A percentile compares a stretch with the other conserved stretches of the same genome.
Evolutionary conservation across 768 basidiomycete species (phyloP).

Genomic region (Suillus occidentalis): DNA sequence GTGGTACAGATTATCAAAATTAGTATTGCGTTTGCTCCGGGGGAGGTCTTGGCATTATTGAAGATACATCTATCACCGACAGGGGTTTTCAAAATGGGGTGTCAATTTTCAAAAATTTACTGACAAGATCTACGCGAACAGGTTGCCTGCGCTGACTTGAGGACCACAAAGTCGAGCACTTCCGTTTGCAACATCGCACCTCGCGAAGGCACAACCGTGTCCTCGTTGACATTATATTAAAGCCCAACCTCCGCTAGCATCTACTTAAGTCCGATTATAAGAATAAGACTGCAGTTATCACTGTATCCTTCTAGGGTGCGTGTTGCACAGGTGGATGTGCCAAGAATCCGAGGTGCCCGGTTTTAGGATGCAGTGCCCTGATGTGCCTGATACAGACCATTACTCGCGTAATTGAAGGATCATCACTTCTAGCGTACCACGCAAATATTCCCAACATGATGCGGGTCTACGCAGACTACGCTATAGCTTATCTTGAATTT

Average conservation of each 20-base stretch:
- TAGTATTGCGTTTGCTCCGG: no score
- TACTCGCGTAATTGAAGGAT: not conserved
- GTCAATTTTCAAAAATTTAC: not conserved
- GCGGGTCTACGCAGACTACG: not conserved
- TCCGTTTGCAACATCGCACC: slow-evolving; percentile 15
- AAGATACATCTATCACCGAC: not conserved
- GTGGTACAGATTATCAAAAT: not conserved
- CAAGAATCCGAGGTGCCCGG: no score
- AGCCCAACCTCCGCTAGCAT: no score
- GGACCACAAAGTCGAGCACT: slow-evolving; percentile 14
- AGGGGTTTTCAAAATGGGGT: slow-evolving; percentile 6
- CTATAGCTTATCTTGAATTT: not conserved
- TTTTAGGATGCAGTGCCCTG: not conserved
- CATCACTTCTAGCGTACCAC: not conserved
- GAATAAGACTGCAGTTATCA: not conserved
- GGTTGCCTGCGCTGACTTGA: slow-evolving; percentile 1
- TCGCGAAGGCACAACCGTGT: slow-evolving; percentile 22
- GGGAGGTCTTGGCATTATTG: no score
- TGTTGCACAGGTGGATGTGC: no score
- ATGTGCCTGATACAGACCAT: not conserved
- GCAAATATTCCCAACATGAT: not conserved
- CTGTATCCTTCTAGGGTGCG: not conserved
- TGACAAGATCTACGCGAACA: not conserved
- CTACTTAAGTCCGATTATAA: slow-evolving; percentile 26
- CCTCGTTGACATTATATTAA: slow-evolving; percentile 15